These are phyloP conservation scores for Zygoascus bituminiphila DNA, from an alignment of 805 yeast species.

Conservation along the genomic window DNA sequence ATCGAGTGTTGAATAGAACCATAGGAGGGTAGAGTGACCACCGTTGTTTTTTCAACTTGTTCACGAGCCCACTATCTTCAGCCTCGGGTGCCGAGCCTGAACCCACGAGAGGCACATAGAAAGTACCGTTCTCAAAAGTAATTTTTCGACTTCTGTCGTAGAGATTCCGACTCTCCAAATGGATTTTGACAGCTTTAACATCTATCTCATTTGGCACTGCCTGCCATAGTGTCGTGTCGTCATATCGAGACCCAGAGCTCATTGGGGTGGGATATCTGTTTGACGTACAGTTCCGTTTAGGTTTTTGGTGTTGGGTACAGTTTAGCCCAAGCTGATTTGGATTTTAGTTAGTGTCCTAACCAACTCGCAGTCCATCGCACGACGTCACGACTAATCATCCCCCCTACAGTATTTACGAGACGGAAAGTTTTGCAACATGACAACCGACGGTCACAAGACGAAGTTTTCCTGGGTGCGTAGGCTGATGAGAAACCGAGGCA, in stretches of 20 bases:
- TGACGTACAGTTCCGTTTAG: no score
- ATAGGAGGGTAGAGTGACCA: constrained; percentile 63
- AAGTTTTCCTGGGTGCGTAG: constrained; percentile 5
- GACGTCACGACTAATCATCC: no score
- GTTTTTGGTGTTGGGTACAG: no score
- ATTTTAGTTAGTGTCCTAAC: no score
- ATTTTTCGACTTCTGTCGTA: not conserved
- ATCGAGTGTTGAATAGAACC: constrained; percentile 37
- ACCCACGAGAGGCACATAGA: not conserved
- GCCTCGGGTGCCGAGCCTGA: not conserved
- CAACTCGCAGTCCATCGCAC: no score
- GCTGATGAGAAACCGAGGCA: not conserved
- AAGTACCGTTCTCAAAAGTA: not conserved
- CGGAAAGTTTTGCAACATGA: not conserved
- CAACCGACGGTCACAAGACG: not conserved
- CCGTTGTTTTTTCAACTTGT: constrained; percentile 21
- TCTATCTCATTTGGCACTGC: not conserved
- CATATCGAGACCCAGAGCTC: no score
- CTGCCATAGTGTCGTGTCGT: not conserved
- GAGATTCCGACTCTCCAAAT: not conserved
- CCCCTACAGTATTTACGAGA: no score
- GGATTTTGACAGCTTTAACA: not conserved
- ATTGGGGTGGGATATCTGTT: no score
- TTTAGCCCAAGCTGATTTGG: no score
- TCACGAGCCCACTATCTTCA: not conserved